Percentiles rank a stretch among this genome's conserved stretches.
Evolutionary conservation across 83 land plant genomes (phyloP).

Genomic region (Thuja plicata): DNA sequence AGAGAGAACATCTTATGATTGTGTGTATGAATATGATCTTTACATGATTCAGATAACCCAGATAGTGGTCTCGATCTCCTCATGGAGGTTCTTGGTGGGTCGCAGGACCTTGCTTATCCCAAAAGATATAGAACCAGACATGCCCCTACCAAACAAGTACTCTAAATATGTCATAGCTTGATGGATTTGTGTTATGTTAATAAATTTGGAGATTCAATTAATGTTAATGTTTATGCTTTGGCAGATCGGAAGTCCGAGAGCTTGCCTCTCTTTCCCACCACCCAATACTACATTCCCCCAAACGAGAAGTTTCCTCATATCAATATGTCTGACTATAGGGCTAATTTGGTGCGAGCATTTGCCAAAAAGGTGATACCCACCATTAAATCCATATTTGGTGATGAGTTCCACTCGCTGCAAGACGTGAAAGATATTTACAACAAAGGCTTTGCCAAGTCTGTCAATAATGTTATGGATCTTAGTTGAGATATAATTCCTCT

Average conservation of each 20-base stretch:
- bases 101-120: conserved; percentile 20
- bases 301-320: conserved; percentile 13
- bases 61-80: conserved; percentile 5
- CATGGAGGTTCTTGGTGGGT: conserved; percentile 21
- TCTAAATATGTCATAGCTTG: neutral
- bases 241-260: conserved; percentile 3
- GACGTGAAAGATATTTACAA: neutral
- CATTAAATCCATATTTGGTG: neutral
- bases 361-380: neutral
- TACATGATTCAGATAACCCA: conserved; percentile 25
- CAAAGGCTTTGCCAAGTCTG: too few species aligned
- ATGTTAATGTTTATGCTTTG: neutral
- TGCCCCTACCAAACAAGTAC: neutral
- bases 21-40: conserved; percentile 26
- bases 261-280: neutral
- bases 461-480: neutral
- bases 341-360: neutral
- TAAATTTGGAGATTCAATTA: too few species aligned
- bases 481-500: neutral
- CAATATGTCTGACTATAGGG: neutral
- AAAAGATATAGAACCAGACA: conserved; percentile 24
- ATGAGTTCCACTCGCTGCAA: neutral
- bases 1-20: conserved; percentile 16
- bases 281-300: conserved; percentile 3
- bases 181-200: neutral